Conservation (phyloP, 345 rosid species). For the Eucalyptus virginea region DNA sequence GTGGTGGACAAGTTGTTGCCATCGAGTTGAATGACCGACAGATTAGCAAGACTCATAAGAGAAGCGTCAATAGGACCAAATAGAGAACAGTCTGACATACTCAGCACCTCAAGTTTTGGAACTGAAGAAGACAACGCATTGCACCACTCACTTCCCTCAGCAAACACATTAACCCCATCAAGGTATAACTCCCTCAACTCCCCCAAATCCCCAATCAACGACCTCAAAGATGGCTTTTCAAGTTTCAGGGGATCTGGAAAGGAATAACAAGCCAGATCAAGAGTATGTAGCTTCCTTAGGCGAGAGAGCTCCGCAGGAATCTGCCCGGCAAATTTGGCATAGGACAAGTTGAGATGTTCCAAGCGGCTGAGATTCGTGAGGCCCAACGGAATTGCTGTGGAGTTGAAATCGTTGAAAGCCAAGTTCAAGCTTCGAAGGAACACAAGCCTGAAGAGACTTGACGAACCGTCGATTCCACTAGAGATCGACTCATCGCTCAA, state of each 20-base stretch:
- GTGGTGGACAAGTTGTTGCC: too few species aligned
- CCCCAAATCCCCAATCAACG: accelerated
- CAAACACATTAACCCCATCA: accelerated
- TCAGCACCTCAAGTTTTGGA: too few species aligned
- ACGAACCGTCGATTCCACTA: constrained; percentile 3
- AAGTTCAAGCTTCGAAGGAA: constrained; percentile 18
- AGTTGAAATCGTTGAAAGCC: constrained; percentile 12
- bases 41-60: too few species aligned
- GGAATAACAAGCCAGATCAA: too few species aligned
- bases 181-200: too few species aligned
- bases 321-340: accelerated
- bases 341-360: neutral
- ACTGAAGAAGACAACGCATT: accelerated
- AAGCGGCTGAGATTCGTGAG: constrained; percentile 11
- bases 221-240: too few species aligned
- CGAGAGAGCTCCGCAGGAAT: accelerated
- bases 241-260: too few species aligned
- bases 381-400: neutral
- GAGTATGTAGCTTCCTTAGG: too few species aligned
- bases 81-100: accelerated
- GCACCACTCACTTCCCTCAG: too few species aligned
- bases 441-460: constrained; percentile 9
- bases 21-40: too few species aligned
- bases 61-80: too few species aligned
- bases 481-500: constrained; percentile 15